These are phyloP conservation scores for Ceratonia siliqua DNA, from an alignment of 306 rosid genomes.

Conservation along the genomic window DNA sequence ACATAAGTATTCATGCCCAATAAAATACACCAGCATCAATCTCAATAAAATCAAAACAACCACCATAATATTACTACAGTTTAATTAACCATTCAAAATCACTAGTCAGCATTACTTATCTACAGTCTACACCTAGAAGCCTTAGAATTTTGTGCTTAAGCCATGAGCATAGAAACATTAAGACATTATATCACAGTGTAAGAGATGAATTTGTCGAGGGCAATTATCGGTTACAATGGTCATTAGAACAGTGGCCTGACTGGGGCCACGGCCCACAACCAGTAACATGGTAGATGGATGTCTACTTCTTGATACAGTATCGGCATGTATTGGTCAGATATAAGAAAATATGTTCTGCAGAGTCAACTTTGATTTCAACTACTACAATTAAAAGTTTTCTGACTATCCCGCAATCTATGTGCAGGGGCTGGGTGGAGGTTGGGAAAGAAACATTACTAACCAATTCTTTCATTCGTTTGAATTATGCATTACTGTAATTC, in stretches of 20 bases:
- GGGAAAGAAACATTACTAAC: not conserved
- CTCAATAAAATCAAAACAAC: conserved; percentile 16
- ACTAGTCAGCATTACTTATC: conserved; percentile 4
- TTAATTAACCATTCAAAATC: conserved; percentile 4
- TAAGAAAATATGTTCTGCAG: conserved; percentile 6
- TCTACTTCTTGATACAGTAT: not conserved
- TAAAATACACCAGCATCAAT: not conserved
- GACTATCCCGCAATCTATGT: conserved; percentile 2
- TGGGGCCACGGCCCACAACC: not conserved
- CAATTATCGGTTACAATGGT: not conserved
- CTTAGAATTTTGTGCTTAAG: conserved; percentile 6
- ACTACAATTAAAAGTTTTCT: not conserved
- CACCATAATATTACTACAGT: conserved; percentile 5
- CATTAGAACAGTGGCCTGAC: not conserved
- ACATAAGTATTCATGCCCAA: not conserved
- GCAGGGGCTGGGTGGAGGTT: not conserved
- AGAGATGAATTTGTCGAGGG: conserved; percentile 3
- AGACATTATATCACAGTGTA: conserved; percentile 7
- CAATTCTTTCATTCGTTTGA: conserved; percentile 2
- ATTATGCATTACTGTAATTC: not conserved
- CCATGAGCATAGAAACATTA: not conserved
- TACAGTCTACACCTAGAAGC: conserved; percentile 17
- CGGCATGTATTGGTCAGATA: not conserved
- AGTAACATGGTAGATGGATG: not conserved
- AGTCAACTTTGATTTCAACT: not conserved